A percentile compares a stretch with the other conserved stretches of the same genome.
Evolutionary conservation across 345 rosid genomes (phyloP).

Genomic region (Pistacia vera): DNA sequence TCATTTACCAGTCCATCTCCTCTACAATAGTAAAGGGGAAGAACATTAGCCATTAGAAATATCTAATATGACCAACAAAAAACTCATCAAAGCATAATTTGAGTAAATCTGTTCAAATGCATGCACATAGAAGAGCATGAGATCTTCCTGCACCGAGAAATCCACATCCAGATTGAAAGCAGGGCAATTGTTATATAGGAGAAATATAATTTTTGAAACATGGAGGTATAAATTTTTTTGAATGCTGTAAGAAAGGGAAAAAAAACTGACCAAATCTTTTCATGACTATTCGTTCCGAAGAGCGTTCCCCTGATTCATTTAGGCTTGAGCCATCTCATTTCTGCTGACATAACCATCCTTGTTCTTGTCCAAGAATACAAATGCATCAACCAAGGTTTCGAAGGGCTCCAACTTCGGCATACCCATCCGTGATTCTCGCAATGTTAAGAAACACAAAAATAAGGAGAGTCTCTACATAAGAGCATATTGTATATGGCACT

Average conservation of each 20-base stretch:
- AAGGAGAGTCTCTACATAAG: too few species aligned
- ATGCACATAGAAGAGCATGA: background rate
- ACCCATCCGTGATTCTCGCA: conserved; percentile 48
- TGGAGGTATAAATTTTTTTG: background rate
- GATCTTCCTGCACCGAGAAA: background rate
- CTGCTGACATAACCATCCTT: conserved; percentile 90
- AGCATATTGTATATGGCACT: too few species aligned
- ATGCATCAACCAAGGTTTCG: conserved; percentile 80
- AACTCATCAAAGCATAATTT: background rate
- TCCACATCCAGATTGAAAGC: background rate
- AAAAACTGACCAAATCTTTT: conserved; percentile 87
- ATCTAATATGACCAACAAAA: background rate
- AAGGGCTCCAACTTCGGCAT: conserved; percentile 88
- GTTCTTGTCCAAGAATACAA: conserved; percentile 87
- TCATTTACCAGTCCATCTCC: conserved; percentile 99
- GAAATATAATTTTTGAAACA: background rate
- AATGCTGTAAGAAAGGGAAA: conserved; percentile 15
- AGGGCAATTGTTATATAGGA: background rate
- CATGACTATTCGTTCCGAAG: conserved; percentile 83
- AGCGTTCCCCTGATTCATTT: conserved; percentile 89
- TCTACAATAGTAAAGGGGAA: conserved; percentile 47
- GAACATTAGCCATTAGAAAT: background rate
- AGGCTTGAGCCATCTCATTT: conserved; percentile 85
- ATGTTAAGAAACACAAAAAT: conserved; percentile 44
- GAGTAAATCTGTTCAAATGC: background rate